phyloP scores from a whole-genome alignment of 2,329 filamentous ascomycete species.

The Scedosporium minutisporum region DNA sequence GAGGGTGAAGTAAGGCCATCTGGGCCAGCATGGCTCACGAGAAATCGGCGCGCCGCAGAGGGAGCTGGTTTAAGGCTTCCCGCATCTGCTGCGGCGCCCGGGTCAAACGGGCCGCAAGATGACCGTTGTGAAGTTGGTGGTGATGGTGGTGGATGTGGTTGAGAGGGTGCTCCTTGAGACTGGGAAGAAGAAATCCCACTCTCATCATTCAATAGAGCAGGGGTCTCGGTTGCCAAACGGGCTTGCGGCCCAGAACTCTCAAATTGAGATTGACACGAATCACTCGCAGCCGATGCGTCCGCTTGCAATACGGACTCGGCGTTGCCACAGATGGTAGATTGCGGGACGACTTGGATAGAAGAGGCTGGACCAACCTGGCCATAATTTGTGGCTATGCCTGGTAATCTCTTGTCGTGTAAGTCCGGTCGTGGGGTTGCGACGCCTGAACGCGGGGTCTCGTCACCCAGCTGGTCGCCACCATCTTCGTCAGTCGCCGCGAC shows the following conservation, averaged over 20 bases:
- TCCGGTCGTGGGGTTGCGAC: constrained; percentile 91
- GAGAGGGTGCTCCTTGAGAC: background rate
- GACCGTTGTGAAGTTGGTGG: constrained; percentile 13
- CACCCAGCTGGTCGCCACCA: constrained; percentile 66
- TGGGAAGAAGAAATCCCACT: background rate
- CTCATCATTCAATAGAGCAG: background rate
- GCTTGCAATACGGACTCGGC: background rate
- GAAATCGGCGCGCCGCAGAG: constrained; percentile 1
- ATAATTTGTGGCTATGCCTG: constrained; percentile 96
- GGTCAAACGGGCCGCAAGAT: constrained; percentile 12
- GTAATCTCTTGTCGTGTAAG: constrained; percentile 86
- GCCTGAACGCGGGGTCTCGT: constrained; percentile 80
- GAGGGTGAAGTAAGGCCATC: background rate
- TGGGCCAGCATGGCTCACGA: constrained; percentile 3
- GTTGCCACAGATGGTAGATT: constrained; percentile 1
- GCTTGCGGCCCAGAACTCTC: background rate
- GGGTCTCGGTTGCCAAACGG: background rate
- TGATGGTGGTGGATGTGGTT: constrained; percentile 11
- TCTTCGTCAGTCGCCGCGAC: constrained; percentile 55
- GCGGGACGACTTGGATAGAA: constrained; percentile 28
- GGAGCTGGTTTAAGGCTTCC: constrained; percentile 12
- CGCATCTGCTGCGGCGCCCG: constrained; percentile 17
- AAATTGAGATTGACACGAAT: background rate
- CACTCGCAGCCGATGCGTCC: background rate
- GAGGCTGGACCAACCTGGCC: constrained; percentile 94